Evolutionary conservation across 139 green algal genomes (phyloP).

Genomic region (Microglena sp.): DNA sequence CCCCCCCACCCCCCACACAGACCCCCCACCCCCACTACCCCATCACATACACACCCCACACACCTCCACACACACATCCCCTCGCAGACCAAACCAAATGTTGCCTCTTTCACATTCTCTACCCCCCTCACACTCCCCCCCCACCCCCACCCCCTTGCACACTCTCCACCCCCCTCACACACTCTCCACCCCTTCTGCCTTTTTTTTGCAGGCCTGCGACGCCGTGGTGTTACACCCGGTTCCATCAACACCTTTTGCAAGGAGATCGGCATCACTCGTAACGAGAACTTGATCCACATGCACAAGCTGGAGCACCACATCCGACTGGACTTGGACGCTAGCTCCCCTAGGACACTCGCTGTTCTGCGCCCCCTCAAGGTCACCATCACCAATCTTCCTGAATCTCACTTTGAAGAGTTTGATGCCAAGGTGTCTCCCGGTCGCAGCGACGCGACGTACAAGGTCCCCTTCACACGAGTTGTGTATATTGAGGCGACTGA

Average conservation of each 20-base stretch:
- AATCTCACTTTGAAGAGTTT: slow-evolving; percentile 54
- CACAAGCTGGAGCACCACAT: slow-evolving; percentile 88
- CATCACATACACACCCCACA: background rate
- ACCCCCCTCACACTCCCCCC: background rate
- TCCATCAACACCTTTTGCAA: slow-evolving; percentile 94
- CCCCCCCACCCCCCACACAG: background rate
- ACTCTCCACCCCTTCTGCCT: background rate
- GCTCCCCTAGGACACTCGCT: slow-evolving; percentile 37
- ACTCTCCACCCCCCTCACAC: background rate
- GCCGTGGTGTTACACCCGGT: slow-evolving; percentile 69
- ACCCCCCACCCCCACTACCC: background rate
- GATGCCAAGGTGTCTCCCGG: slow-evolving; percentile 59
- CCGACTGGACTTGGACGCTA: slow-evolving; percentile 34
- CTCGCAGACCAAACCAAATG: too few species aligned
- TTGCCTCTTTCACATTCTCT: background rate
- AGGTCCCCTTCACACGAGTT: slow-evolving; percentile 64
- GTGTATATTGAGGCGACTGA: slow-evolving; percentile 94
- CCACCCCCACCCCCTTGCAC: background rate
- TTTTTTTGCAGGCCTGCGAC: slow-evolving; percentile 64
- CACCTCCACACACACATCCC: background rate
- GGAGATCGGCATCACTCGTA: slow-evolving; percentile 78
- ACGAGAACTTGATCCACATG: slow-evolving; percentile 75
- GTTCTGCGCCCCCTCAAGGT: slow-evolving; percentile 86
- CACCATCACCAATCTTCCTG: slow-evolving; percentile 72
- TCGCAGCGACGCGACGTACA: slow-evolving; percentile 42